Evolutionary conservation across 768 basidiomycete species (phyloP), one percentile per base, ranked within the genome.

Genomic region (Psilocybe sp.): DNA sequence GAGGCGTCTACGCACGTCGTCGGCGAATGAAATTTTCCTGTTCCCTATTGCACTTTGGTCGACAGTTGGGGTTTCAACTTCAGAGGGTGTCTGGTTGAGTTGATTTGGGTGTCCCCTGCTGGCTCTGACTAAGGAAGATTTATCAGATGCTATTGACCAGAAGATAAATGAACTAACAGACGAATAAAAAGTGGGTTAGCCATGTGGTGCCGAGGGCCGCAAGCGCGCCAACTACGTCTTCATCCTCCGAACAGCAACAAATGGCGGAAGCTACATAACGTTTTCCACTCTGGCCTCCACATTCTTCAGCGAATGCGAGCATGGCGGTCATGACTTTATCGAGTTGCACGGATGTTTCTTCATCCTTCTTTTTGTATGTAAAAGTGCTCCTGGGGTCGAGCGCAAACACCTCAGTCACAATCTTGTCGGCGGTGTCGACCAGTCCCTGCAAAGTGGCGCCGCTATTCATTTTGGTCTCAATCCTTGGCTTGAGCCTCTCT

Each of bases 231-330:
- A 49, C 47, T 18, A 52, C 47, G 20, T 58, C 54, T 19, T 57
- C 59, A 43, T 49, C 15, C 50, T 16, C 7, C 5, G 44, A 13
- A 49, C 58, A 55, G 9, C 44, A 44, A 14, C 44, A 10, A 40
- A 58, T 53, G 20, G 57, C 48, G 5, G 54, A 46, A 20, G 56
- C 56, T 5, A 58, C 54, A 18, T 60, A 57, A 34, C 53, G 55
- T 54, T 57, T 54, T 50, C 44, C 58, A 35, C 20, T 31, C 16
- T 58, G 41, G 18, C 57, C 57, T 34, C 57, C 57, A 19, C 54
- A 58, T 47, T 54, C 49, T 44, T 53, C 52, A 10, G 32, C 55
- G 35, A 16, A 28, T 28, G 36, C 43, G 23, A 59, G 55, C 55
- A 57, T 56, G 28, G 55, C 50, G 33, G 12, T 43, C 47, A 50